Conservation (phyloP, 2,329 filamentous ascomycete genomes). For the Hymenoscyphus infarciens region DNA sequence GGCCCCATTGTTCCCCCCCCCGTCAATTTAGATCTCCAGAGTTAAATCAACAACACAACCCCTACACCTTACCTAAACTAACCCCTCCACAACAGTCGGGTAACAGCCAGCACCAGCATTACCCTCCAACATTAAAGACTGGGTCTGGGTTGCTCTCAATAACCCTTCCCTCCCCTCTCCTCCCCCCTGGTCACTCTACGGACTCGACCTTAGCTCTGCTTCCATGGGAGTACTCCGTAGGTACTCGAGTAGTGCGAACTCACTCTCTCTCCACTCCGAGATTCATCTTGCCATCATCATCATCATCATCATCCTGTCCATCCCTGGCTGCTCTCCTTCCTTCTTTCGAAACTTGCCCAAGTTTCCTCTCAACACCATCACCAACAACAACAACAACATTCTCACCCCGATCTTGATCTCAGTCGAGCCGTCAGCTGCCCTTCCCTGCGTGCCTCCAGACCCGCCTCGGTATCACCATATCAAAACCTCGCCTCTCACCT, state of each 20-base stretch:
- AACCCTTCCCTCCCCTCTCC: not conserved
- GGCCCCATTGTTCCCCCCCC: not conserved
- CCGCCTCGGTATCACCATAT: conserved; percentile 6
- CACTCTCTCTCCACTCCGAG: not conserved
- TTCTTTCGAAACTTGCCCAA: not conserved
- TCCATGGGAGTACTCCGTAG: conserved; percentile 1
- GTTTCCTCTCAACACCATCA: not conserved
- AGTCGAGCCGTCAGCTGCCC: not conserved
- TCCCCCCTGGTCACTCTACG: not conserved
- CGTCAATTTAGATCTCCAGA: not conserved
- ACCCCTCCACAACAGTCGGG: not conserved
- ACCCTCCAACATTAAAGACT: not conserved
- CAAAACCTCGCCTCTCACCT: conserved; percentile 1
- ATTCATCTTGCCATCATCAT: not conserved
- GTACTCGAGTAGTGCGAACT: conserved; percentile 3
- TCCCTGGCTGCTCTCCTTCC: not conserved
- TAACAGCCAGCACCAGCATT: too few species aligned
- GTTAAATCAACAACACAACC: not conserved
- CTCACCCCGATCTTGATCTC: conserved; percentile 1
- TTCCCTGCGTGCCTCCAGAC: conserved; percentile 6
- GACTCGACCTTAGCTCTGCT: not conserved
- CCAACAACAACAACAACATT: not conserved
- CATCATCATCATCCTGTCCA: not conserved
- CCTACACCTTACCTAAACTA: not conserved
- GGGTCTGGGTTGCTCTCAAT: not conserved